Evolutionary conservation across 257 asterid genomes (phyloP), one percentile per base, ranked within the genome.

Genomic region (Jasminum sambac): DNA sequence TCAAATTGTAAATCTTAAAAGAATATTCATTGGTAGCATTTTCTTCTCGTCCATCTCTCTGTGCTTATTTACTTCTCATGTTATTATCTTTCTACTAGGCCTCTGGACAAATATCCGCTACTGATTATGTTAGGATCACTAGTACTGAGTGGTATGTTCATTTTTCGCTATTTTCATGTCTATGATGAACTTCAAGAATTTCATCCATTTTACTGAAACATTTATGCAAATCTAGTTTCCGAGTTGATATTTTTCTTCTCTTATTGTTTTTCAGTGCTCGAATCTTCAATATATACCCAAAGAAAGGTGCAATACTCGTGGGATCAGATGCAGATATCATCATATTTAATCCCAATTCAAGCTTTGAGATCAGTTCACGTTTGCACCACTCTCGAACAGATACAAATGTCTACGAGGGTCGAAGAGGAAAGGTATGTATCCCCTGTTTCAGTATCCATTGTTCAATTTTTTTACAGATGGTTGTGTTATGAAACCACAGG

Each of bases 311-410:
- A 30, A 84, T 95, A 72, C 85, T 89, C 62, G 85, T 85, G 16
- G 97, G 99, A 19, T 94, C 97, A 37, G 99, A 91, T 77, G 99
- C 99, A 14, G 99, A 95, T 70, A 78, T 95, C 68, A 95, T 95
- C 76, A 83, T 95, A 79, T 76, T 95, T 42, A 91, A 91, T 79
- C 98, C 99, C 25, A 89, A 94, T 76, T 76, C 98, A 6, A 89
- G 88, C 77, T 94, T 94, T 66, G 82, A 82, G 82, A 89, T 94
- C 66, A 83, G 90, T 81, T 79, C 96, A 23, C 84, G 74, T 36
- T 78, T 88, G 61, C 99, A 91, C 84, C 99, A 94, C 82, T 91
- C 89, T 36, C 85, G 87, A 73, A 64, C 95, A 30, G 96, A 91
- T 72, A 91, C 98, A 64, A 91, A 95, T 81, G 96, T 89, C 60